phyloP scores from a whole-genome alignment of 306 rosid genomes.

The Quercus suber region DNA sequence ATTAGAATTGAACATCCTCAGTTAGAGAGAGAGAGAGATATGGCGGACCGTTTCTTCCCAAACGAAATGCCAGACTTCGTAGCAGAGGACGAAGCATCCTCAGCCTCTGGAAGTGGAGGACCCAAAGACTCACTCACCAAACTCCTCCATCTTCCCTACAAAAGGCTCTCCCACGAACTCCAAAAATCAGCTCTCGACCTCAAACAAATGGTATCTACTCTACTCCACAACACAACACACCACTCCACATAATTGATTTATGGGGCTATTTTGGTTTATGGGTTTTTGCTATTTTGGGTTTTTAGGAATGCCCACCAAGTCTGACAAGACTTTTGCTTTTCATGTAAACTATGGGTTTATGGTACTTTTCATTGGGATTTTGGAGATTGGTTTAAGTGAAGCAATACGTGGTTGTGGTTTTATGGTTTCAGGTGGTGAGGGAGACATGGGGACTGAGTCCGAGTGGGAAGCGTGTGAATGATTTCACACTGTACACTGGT shows the following conservation, averaged over 20 bases:
- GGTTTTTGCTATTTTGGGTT: not conserved
- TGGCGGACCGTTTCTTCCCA: constrained; percentile 75
- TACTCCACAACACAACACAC: not conserved
- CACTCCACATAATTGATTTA: not conserved
- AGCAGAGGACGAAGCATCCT: constrained; percentile 25
- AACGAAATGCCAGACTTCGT: constrained; percentile 58
- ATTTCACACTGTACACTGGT: constrained; percentile 70
- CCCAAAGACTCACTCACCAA: constrained; percentile 31
- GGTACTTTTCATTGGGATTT: not conserved
- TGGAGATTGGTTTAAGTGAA: not conserved
- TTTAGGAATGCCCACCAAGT: not conserved
- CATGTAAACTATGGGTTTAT: not conserved
- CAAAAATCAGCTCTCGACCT: constrained; percentile 47
- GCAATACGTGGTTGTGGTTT: constrained; percentile 14
- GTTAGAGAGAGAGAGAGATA: constrained; percentile 4
- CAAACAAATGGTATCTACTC: constrained; percentile 55
- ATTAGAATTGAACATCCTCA: not conserved
- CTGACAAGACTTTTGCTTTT: not conserved
- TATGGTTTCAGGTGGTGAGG: constrained; percentile 61
- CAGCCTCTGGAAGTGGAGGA: not conserved
- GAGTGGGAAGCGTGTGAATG: constrained; percentile 52
- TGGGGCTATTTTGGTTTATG: not conserved
- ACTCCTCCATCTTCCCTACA: constrained; percentile 58
- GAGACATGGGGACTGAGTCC: constrained; percentile 61
- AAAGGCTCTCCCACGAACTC: constrained; percentile 32